Base-by-base conservation (phyloP, 2,329 filamentous ascomycete species). In the Arthroderma uncinatum region DNA sequence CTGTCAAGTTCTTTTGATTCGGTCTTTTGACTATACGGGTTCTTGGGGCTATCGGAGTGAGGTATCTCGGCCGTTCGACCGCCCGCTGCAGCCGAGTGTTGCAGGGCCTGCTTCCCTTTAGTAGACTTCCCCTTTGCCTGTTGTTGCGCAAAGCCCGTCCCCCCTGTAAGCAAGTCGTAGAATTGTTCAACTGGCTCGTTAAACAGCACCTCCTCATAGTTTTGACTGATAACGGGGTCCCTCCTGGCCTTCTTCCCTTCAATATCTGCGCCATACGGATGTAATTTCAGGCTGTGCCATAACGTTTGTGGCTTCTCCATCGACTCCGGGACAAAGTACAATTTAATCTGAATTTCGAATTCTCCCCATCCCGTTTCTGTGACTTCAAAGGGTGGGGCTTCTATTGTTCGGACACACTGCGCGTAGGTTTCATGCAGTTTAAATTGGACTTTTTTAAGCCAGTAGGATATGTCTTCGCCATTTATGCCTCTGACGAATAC, bases 361-460 rank as follows among this genome's bases (percentile, higher is more conserved):
- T 96, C 93, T 66, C 93, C 93, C 88, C 94, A 98, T 53, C 93
- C 93, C 0, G 93, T 97, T 73, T 97, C 93, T 61, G 83, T 82
- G 60, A 97, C 86, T 66, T 89, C 78, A 66, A 96, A 98, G 9
- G 78, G 90, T 67, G 87, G 82, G 60, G 82, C 82, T 66, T 95
- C 91, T 66, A 93, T 78, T 69, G 86, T 95, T 64, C 93, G 86
- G 21, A 93, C 81, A 58, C 87, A 87, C 71, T 96, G 95, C 28
- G 89, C 85, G 70, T 96, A 97, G 8, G 92, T 96, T 72, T 97
- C 91, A 78, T 96, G 92, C 14, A 98, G 82, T 73, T 97, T 97
- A 76, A 98, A 98, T 71, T 96, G 91, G 0, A 98, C 92, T 66
- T 95, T 92, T 58, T 92, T 89, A 63, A 97, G 80, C 90, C 93